Base-by-base conservation (phyloP, 2,329 filamentous ascomycete species). In the Didymella sp. region DNA sequence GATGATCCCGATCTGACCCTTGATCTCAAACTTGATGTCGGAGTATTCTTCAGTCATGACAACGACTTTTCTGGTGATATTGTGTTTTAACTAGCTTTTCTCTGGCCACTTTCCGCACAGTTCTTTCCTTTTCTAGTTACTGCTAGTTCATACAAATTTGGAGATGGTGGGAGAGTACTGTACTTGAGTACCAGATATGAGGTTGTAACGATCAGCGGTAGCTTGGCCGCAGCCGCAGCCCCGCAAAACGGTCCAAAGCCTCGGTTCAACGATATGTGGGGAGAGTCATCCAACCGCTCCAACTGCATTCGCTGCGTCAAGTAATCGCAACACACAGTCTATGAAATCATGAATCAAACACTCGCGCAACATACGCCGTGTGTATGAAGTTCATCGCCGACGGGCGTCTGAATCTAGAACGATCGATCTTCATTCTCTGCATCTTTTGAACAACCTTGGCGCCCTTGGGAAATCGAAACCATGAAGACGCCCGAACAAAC, bases 1-100 rank as follows among this genome's bases (percentile, higher is more conserved):
- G 60, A 82, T 80, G 11, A 77, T 77, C 0, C 80, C 80, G 56
- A 81, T 80, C 59, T 77, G 67, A 2, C 75, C 76, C 45, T 72
- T 74, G 58, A 81, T 76, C 46, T 78, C 75, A 21, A 80, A 73
- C 40, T 78, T 76, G 28, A 81, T 77, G 58, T 81, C 79, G 17
- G 73, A 65, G 58, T 79, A 81, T 28, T 59, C 46, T 15, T 65
- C 61, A 21, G 68, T 51, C 71, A 74, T 74, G 24, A 31, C 67
- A 43, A 31, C 27, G 17, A 28, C n/a, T 8, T 9, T 8, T 13
- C 4, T 8, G 4, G 6, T 52, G 24, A 25, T 33, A 4, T 9
- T 31, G 24, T 38, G n/a, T 25, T 22, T 38, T 21, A 7, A 5
- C 24, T 51, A 48, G 27, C 35, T 47, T 28, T 48, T 48, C 27